A percentile compares a stretch with the other conserved stretches of the same genome.
phyloP scores from a whole-genome alignment of 306 rosid species.

The Vigna nakashimae region DNA sequence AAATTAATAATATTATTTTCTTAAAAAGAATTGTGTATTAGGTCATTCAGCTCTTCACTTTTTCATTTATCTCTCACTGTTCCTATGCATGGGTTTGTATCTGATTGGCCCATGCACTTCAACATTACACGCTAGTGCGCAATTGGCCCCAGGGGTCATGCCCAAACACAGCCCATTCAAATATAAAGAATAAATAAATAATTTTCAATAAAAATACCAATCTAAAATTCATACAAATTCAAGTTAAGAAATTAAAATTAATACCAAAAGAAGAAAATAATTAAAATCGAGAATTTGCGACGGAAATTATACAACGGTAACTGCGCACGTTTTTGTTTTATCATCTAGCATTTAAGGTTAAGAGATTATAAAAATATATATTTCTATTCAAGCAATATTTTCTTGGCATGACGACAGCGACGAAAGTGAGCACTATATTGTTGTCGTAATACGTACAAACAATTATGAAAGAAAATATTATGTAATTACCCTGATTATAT shows the following conservation, averaged over 20 bases:
- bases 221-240: too few species aligned
- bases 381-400: background rate
- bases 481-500: background rate
- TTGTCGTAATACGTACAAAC: background rate
- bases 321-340: too few species aligned
- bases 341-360: background rate
- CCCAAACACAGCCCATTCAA: background rate
- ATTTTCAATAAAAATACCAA: background rate
- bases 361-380: constrained; percentile 1
- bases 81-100: constrained; percentile 1
- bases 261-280: too few species aligned
- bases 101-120: constrained; percentile 26
- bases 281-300: too few species aligned
- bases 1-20: too few species aligned
- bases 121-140: constrained; percentile 19
- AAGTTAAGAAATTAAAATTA: too few species aligned
- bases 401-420: background rate
- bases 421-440: background rate
- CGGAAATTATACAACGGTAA: too few species aligned
- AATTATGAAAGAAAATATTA: background rate
- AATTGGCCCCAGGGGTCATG: constrained; percentile 23
- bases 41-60: background rate
- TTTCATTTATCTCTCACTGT: background rate
- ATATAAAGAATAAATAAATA: background rate
- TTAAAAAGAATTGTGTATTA: background rate